phyloP scores from a whole-genome alignment of 306 rosid genomes.

The Clitoria ternatea region DNA sequence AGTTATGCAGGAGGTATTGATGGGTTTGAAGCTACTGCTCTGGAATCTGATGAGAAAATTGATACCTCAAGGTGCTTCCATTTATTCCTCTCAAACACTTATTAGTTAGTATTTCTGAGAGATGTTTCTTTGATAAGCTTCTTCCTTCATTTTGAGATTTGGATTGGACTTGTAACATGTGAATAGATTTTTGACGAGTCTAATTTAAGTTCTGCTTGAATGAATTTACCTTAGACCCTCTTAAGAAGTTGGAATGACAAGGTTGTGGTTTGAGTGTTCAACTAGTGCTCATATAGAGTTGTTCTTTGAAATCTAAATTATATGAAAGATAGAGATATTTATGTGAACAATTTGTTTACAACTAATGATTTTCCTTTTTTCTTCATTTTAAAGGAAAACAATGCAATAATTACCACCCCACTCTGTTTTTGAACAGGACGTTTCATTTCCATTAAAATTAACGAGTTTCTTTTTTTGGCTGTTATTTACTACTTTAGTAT shows the following conservation, averaged over 20 bases:
- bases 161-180: constrained; percentile 15
- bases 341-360: background rate
- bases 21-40: constrained; percentile 96
- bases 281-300: background rate
- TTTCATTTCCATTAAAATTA: background rate
- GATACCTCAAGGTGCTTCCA: constrained; percentile 75
- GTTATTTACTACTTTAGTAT: constrained; percentile 13
- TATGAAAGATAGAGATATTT: background rate
- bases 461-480: background rate
- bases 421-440: constrained; percentile 12
- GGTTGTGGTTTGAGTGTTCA: background rate
- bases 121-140: constrained; percentile 2
- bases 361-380: background rate
- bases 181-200: background rate
- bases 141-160: background rate
- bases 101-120: background rate
- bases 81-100: background rate
- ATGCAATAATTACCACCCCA: constrained; percentile 3
- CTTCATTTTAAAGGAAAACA: background rate
- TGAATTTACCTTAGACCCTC: background rate
- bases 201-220: background rate
- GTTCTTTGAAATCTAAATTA: background rate
- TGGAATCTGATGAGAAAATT: constrained; percentile 82
- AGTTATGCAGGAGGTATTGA: constrained; percentile 83
- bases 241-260: background rate